Conservation (phyloP, 2,329 filamentous ascomycete genomes). For the Ophiobolus disseminans region DNA sequence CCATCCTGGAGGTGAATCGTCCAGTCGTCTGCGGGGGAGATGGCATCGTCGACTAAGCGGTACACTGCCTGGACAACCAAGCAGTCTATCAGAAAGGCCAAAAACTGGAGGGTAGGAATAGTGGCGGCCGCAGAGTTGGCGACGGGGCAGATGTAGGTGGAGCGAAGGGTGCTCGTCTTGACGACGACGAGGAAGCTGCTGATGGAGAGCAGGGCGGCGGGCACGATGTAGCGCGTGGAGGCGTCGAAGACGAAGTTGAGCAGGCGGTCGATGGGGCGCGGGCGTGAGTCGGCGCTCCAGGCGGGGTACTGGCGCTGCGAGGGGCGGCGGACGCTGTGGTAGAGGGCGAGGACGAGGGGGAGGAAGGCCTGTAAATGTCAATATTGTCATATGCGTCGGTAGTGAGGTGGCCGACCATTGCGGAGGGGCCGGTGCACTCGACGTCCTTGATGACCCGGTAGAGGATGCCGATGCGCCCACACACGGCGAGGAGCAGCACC, state of each 20-base stretch:
- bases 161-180: slow-evolving; percentile 37
- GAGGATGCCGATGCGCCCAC: slow-evolving; percentile 40
- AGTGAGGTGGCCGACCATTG: slow-evolving; percentile 22
- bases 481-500: slow-evolving; percentile 39
- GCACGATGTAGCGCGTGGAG: slow-evolving; percentile 43
- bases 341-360: slow-evolving; percentile 42
- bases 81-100: slow-evolving; percentile 40
- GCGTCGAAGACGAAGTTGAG: slow-evolving; percentile 35
- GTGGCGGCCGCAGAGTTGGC: slow-evolving; percentile 30
- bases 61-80: slow-evolving; percentile 32
- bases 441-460: slow-evolving; percentile 37
- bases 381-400: background rate
- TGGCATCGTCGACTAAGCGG: slow-evolving; percentile 36
- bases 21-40: slow-evolving; percentile 30
- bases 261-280: slow-evolving; percentile 33
- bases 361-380: slow-evolving; percentile 36
- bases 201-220: slow-evolving; percentile 37
- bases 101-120: slow-evolving; percentile 40
- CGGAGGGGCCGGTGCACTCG: slow-evolving; percentile 41
- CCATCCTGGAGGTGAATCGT: slow-evolving; percentile 35
- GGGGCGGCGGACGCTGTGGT: slow-evolving; percentile 36
- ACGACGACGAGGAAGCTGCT: slow-evolving; percentile 39
- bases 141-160: slow-evolving; percentile 43
- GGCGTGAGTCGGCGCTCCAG: slow-evolving; percentile 35
- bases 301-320: slow-evolving; percentile 34